Conservation (phyloP, 306 rosid genomes). For the Heteromeles arbutifolia region DNA sequence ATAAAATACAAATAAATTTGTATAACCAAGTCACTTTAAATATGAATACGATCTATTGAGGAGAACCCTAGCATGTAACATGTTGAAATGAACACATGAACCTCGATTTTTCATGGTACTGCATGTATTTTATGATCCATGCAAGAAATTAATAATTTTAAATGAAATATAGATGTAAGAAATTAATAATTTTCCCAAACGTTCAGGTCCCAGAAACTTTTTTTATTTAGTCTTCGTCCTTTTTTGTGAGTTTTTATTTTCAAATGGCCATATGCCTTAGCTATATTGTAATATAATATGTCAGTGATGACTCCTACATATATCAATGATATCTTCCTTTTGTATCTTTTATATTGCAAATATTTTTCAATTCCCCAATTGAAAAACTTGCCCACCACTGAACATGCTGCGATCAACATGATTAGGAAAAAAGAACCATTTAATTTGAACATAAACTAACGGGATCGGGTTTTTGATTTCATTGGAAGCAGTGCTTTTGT, state of each 20-base stretch:
- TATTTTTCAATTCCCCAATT: not conserved
- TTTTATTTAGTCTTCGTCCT: not conserved
- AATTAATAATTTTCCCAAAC: not conserved
- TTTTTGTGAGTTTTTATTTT: not conserved
- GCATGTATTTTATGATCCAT: no score
- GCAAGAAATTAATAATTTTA: not conserved
- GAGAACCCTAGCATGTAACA: no score
- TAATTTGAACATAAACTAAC: not conserved
- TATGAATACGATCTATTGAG: no score
- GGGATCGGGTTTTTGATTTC: not conserved
- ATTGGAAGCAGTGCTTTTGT: slow-evolving; percentile 2
- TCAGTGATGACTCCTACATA: not conserved
- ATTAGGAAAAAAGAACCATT: not conserved
- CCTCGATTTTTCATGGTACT: no score
- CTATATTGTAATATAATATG: not conserved
- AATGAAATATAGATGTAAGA: not conserved
- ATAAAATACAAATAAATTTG: no score
- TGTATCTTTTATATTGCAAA: not conserved
- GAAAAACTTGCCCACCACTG: not conserved
- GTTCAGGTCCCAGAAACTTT: not conserved
- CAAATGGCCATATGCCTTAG: not conserved
- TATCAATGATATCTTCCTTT: not conserved
- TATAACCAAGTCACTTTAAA: no score
- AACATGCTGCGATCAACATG: not conserved
- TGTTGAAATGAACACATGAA: no score